Evolutionary conservation across 371 early-diverging fungal species (phyloP).

Genomic region (Mortierella sp.): DNA sequence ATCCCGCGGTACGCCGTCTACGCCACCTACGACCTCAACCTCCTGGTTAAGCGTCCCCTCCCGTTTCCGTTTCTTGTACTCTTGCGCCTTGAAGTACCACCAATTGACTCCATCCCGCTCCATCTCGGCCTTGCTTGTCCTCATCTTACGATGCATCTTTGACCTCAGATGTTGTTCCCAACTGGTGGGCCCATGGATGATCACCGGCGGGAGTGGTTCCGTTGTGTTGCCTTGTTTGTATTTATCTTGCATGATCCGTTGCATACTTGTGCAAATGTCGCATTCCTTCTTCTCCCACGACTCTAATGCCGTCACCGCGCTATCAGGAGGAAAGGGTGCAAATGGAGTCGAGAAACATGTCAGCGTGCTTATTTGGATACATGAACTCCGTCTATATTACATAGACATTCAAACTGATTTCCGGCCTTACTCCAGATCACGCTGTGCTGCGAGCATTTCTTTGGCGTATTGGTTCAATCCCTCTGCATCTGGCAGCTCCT

Average conservation of each 20-base stretch:
- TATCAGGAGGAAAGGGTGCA: not conserved
- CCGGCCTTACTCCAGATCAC: slow-evolving; percentile 36
- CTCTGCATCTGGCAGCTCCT: slow-evolving; percentile 44
- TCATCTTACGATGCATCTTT: slow-evolving; percentile 71
- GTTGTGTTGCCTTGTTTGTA: slow-evolving; percentile 10
- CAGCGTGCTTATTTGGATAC: not conserved
- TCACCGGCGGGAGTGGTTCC: slow-evolving; percentile 46
- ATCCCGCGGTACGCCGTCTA: not conserved
- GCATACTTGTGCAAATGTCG: slow-evolving; percentile 66
- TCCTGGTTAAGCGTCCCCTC: slow-evolving; percentile 31
- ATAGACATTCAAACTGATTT: not conserved
- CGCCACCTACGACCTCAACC: slow-evolving; percentile 2
- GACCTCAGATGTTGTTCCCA: slow-evolving; percentile 77
- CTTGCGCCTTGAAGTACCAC: slow-evolving; percentile 54
- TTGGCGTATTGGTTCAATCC: slow-evolving; percentile 41
- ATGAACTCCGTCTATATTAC: not conserved
- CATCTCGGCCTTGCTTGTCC: slow-evolving; percentile 50
- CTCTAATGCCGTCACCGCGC: slow-evolving; percentile 62
- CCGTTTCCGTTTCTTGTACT: slow-evolving; percentile 52
- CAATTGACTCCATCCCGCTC: slow-evolving; percentile 53
- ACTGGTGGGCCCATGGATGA: slow-evolving; percentile 78
- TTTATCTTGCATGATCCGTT: slow-evolving; percentile 47
- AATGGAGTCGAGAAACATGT: not conserved
- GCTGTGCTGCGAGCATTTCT: slow-evolving; percentile 44
- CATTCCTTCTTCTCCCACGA: slow-evolving; percentile 77